Evolutionary conservation across 306 rosid genomes (phyloP).

Genomic region (Luffa acutangula): DNA sequence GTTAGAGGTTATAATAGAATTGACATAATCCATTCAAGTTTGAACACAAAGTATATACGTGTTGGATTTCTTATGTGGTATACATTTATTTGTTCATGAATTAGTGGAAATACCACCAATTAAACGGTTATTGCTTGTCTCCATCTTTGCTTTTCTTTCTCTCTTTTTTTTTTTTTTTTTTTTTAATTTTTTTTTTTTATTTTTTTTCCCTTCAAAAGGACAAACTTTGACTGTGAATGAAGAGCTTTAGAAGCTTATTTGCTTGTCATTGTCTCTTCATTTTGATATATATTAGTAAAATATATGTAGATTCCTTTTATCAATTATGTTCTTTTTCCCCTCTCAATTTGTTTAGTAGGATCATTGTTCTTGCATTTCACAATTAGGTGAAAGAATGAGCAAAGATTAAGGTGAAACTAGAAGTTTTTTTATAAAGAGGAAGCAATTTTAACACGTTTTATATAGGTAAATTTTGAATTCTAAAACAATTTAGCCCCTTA

Average conservation of each 20-base stretch:
- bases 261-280: background rate
- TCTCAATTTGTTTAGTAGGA: no score
- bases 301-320: background rate
- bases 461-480: no score
- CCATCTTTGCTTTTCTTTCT: background rate
- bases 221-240: background rate
- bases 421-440: no score
- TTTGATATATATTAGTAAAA: background rate
- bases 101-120: background rate
- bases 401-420: background rate
- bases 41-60: background rate
- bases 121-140: background rate
- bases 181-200: no score
- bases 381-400: background rate
- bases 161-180: background rate
- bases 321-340: background rate
- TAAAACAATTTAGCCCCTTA: no score
- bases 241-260: background rate
- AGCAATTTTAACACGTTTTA: no score
- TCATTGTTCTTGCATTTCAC: background rate
- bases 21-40: background rate
- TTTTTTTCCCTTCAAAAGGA: background rate
- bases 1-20: background rate
- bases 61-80: conserved; percentile 2
- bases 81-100: conserved; percentile 2